These are phyloP conservation scores for Peronospora destructor DNA, from an alignment of 352 stramenopile species.

Conservation along the genomic window DNA sequence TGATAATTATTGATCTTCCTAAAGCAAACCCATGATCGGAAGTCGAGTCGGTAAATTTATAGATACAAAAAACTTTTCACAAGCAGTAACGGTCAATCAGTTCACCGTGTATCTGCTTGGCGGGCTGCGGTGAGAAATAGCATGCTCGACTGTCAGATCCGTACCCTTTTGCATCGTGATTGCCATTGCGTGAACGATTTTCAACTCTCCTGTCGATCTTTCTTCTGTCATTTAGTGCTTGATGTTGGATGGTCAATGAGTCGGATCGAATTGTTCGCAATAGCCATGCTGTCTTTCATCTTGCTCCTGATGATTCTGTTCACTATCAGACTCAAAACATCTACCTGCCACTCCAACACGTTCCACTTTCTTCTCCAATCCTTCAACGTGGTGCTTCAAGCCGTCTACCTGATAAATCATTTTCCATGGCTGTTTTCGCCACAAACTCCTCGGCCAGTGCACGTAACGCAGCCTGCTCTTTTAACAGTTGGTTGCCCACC, in stretches of 20 bases:
- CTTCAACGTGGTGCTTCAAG: constrained; percentile 27
- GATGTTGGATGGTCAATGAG: constrained; percentile 10
- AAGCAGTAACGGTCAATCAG: not conserved
- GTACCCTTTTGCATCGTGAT: constrained; percentile 1
- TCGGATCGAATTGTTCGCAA: constrained; percentile 7
- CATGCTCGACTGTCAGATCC: not conserved
- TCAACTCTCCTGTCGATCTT: constrained; percentile 3
- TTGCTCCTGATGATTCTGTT: constrained; percentile 1
- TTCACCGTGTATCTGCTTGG: constrained; percentile 3
- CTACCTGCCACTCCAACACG: constrained; percentile 12
- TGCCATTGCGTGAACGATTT: constrained; percentile 1
- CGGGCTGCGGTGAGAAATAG: not conserved
- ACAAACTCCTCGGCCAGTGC: constrained; percentile 50
- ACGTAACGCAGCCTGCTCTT: constrained; percentile 37
- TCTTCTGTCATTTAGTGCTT: constrained; percentile 8
- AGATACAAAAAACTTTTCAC: too few species aligned
- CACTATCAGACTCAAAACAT: constrained; percentile 11
- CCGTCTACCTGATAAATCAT: constrained; percentile 25
- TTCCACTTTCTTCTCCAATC: constrained; percentile 18
- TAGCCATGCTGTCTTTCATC: constrained; percentile 4
- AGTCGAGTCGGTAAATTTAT: not conserved
- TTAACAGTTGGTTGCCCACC: constrained; percentile 41
- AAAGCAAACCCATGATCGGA: not conserved
- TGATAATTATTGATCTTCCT: constrained; percentile 4
- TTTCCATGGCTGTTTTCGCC: constrained; percentile 40